A percentile compares a stretch with the other conserved stretches of the same genome.
Conservation (phyloP, 305 asterid genomes). For the Rubia peregrina region DNA sequence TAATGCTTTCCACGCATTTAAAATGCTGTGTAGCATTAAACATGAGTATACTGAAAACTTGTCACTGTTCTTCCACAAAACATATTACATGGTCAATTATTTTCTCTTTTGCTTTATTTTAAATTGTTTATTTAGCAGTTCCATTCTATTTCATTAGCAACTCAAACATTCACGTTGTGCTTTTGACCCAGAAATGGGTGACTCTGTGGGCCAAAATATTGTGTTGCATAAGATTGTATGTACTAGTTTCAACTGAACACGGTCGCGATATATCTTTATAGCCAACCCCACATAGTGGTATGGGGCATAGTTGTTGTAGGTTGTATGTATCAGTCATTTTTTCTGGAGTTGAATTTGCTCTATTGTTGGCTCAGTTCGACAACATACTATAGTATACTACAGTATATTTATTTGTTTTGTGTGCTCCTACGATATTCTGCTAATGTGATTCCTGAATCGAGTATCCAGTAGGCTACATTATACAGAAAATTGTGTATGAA, state of each 20-base stretch:
- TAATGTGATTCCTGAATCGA: neutral
- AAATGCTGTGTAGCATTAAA: constrained; percentile 1
- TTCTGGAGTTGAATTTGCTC: neutral
- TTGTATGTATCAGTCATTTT: neutral
- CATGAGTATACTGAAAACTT: neutral
- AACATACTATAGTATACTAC: neutral
- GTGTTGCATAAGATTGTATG: neutral
- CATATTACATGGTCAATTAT: neutral
- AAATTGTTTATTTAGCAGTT: neutral
- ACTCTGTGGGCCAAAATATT: neutral
- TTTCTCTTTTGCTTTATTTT: neutral
- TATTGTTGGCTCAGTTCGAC: neutral
- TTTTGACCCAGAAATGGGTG: constrained; percentile 7
- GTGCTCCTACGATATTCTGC: neutral
- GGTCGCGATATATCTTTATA: neutral
- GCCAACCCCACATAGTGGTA: neutral
- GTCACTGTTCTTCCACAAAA: neutral
- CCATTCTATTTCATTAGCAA: neutral
- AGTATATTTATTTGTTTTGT: neutral
- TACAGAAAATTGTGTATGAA: too few relatives aligned
- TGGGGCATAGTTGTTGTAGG: neutral
- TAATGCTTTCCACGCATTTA: neutral
- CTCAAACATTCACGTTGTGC: neutral
- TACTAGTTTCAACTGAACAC: neutral
- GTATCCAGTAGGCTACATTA: neutral